Base-by-base conservation (phyloP, 73 alveolate genomes). In the Paramecium octaurelia region DNA sequence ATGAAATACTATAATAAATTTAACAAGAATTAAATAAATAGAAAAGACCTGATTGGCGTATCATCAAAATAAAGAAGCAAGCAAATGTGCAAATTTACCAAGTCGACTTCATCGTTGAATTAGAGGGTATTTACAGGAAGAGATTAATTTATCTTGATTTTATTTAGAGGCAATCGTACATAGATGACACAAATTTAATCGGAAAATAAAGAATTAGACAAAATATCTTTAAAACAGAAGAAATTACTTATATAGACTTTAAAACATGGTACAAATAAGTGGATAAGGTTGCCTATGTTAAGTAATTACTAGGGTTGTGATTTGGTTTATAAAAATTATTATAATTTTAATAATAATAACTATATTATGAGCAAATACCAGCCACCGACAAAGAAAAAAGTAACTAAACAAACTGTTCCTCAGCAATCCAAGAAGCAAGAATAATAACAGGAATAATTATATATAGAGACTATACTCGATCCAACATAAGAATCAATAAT, bases 401-500 rank as follows among this genome's bases (percentile, higher is more conserved):
- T 64, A 31, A 64, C 84, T 12, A 64, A 64, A 18, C 46, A 27
- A 64, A 64, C 48, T 27, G 84, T 64, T 27, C 84, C 44, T 5
- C 46, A 64, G 24, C n/a, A 64, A 64, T 31, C 84, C 14, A 64
- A 64, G 12, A 64, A 64, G 46, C 46, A 64, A 64, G 84, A 64
- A 64, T 64, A 64, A 24, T 64, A 31, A 20, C 44, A 12, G 31
- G 84, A 64, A 34, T 34, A 27, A 31, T 14, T 64, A 9, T 27
- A 31, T 27, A 12, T 64, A 64, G 84, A 64, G 46, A 64, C 84
- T 64, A 64, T 64, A 20, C 46, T 80, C 11, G 94, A 89, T 34
- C 88, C 86, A 38, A 60, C 90, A 42, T 54, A 70, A 44, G 91
- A 89, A 50, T 35, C 80, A 70, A 89, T 89, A 18, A 71, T 70